Evolutionary conservation across 306 rosid species (phyloP), one percentile per base, ranked within the genome.

Genomic region (Corylus heterophylla): DNA sequence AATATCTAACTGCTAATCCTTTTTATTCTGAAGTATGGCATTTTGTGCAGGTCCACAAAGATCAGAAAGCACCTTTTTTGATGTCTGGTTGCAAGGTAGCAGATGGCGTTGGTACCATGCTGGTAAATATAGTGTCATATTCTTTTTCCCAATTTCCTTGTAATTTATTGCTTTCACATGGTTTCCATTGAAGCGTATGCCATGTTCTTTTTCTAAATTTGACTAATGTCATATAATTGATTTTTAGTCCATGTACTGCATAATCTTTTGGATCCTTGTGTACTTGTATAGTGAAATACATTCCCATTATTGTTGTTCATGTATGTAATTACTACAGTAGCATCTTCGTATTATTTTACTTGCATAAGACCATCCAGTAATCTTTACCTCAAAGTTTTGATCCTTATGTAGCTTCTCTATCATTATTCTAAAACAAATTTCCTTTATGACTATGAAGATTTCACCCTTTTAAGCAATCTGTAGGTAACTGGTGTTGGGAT

Each of bases 21-120:
- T 73, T 54, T 83, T 79, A 73, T 81, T 85, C 81, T 81, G 67
- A 86, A 78, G 81, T 78, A 49, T 74, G 50, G 61, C 69, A 78
- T 85, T 52, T 81, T 73, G 69, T 83, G 83, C 92, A 95, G 99
- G 93, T 93, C 87, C 92, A 80, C 79, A 95, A 95, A 87, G 94
- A 90, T 81, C 93, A 90, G 47, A 93, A 87, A 82, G 47, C 88
- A 72, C 99, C 99, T 29, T 95, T 95, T 86, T 79, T 95, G 82
- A 95, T 95, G 98, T 90, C 99, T 86, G 99, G 99, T 70, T 95
- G 99, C 86, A 95, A 95, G 84, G 92, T 95, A 73, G 99, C 99
- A 66, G 99, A 95, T 86, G 99, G 99, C 79, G 89, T 90, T 86
- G 99, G 98, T 77, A 78, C 91, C 69, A 89, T 95, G 98, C 89